A percentile compares a stretch with the other conserved stretches of the same genome.
phyloP scores from a whole-genome alignment of 768 basidiomycete genomes.

The Sistotremastrum suecicum region DNA sequence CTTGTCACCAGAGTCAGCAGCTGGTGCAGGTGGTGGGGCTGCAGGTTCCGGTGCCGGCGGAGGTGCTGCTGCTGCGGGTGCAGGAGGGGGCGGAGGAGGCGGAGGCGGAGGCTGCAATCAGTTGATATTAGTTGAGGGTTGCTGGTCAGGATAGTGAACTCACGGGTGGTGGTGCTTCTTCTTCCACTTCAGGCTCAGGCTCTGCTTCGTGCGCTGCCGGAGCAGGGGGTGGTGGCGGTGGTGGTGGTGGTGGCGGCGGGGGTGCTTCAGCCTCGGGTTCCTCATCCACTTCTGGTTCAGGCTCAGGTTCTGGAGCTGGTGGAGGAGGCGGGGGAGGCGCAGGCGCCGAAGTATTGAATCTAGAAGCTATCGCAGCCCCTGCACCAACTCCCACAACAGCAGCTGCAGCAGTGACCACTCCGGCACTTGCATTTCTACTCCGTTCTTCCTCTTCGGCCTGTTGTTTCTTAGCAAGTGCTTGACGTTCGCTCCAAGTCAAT shows the following conservation, averaged over 20 bases:
- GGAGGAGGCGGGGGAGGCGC: slow-evolving; percentile 14
- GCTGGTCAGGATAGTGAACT: slow-evolving; percentile 21
- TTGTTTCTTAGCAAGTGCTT: slow-evolving; percentile 82
- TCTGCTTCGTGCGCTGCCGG: slow-evolving; percentile 16
- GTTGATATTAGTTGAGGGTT: slow-evolving; percentile 1
- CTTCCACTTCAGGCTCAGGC: slow-evolving; percentile 27
- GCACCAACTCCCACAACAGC: slow-evolving; percentile 23
- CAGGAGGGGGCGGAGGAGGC: slow-evolving; percentile 14
- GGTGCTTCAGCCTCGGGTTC: slow-evolving; percentile 15
- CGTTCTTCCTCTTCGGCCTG: slow-evolving; percentile 60
- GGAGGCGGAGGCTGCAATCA: slow-evolving; percentile 12
- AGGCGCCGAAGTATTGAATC: slow-evolving; percentile 5
- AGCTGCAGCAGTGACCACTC: slow-evolving; percentile 32
- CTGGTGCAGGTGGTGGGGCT: slow-evolving; percentile 14
- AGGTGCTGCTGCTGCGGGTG: slow-evolving; percentile 12
- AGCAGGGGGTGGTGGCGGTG: slow-evolving; percentile 25
- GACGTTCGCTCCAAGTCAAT: slow-evolving; percentile 88
- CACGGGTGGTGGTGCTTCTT: slow-evolving; percentile 27
- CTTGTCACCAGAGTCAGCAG: slow-evolving; percentile 15
- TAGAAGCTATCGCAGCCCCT: slow-evolving; percentile 12
- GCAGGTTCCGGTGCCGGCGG: slow-evolving; percentile 12
- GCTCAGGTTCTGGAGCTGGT: slow-evolving; percentile 20
- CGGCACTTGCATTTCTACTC: slow-evolving; percentile 31
- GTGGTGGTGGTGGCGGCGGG: slow-evolving; percentile 25
- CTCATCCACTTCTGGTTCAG: slow-evolving; percentile 18